Percentiles rank a stretch among this genome's conserved stretches.
These are phyloP conservation scores for Lachancea dasiensis DNA, from an alignment of 805 yeast species.

Conservation along the genomic window DNA sequence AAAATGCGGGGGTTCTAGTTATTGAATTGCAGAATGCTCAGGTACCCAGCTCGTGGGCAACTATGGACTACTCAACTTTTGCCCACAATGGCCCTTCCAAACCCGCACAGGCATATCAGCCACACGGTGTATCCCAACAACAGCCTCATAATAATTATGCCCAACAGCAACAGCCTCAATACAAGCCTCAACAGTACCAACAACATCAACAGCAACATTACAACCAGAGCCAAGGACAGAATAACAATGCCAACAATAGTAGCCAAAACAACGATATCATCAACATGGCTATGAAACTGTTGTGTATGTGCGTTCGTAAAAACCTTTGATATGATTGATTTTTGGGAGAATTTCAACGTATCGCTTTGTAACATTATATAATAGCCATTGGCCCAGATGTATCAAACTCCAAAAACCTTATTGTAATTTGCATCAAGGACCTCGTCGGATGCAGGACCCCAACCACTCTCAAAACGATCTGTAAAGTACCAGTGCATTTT, in stretches of 20 bases:
- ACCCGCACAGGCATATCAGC: conserved; percentile 15
- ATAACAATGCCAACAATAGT: too few species aligned
- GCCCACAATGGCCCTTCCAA: conserved; percentile 13
- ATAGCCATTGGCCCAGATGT: background rate
- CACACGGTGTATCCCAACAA: conserved; percentile 24
- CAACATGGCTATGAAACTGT: conserved; percentile 23
- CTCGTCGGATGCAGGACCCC: conserved; percentile 4
- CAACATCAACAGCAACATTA: conserved; percentile 7
- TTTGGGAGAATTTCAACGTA: too few species aligned
- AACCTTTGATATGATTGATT: conserved; percentile 8
- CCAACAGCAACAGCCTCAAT: conserved; percentile 27
- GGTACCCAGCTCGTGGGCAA: conserved; percentile 37
- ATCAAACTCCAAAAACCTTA: conserved; percentile 7
- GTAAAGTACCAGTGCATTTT: conserved; percentile 20
- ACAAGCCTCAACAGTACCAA: conserved; percentile 30
- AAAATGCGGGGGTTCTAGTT: conserved; percentile 76
- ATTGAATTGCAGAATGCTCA: conserved; percentile 52
- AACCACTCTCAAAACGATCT: conserved; percentile 11
- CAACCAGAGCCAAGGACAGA: conserved; percentile 14
- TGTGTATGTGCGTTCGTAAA: conserved; percentile 35
- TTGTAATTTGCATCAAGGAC: conserved; percentile 4
- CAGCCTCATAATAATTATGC: conserved; percentile 16
- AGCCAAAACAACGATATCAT: conserved; percentile 15
- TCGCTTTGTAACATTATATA: too few species aligned
- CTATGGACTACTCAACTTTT: conserved; percentile 12